phyloP scores from a whole-genome alignment of 257 asterid genomes.

The Gardenia jasminoides region DNA sequence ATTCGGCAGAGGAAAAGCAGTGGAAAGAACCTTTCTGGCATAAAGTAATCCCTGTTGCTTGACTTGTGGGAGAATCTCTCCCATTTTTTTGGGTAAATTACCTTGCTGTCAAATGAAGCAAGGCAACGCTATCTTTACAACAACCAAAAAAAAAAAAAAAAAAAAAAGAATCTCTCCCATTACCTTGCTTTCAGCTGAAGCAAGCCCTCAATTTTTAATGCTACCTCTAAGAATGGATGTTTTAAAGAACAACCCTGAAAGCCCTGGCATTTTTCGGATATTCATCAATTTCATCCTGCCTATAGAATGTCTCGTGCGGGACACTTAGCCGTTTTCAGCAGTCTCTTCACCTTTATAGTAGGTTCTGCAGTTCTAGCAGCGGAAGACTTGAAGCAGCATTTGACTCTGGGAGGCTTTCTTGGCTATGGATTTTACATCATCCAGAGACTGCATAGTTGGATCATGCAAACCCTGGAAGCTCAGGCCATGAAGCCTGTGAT shows the following conservation, averaged over 20 bases:
- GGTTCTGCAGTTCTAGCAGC: slow-evolving; percentile 8
- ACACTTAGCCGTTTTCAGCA: slow-evolving; percentile 5
- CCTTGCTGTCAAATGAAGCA: background rate
- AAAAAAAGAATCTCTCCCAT: background rate
- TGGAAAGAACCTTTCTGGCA: background rate
- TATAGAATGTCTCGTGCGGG: slow-evolving; percentile 12
- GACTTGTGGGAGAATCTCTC: background rate
- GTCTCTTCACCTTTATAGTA: background rate
- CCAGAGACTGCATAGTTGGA: background rate
- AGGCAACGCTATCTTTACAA: too few species aligned
- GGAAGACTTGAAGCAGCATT: background rate
- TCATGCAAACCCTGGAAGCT: slow-evolving; percentile 15
- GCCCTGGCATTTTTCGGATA: background rate
- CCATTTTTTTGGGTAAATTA: too few species aligned
- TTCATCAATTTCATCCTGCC: slow-evolving; percentile 1
- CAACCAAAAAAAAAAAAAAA: too few species aligned
- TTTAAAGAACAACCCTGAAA: slow-evolving; percentile 3
- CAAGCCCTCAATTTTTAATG: background rate
- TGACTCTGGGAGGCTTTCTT: background rate
- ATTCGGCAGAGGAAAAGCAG: background rate
- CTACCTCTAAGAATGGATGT: slow-evolving; percentile 8
- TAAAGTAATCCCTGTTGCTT: slow-evolving; percentile 1
- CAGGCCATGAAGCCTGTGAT: slow-evolving; percentile 26
- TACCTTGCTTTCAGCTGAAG: background rate
- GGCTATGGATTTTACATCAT: slow-evolving; percentile 1